A percentile compares a stretch with the other conserved stretches of the same genome.
Evolutionary conservation across 805 yeast species (phyloP).

Genomic region (Wickerhamomyces tratensis): DNA sequence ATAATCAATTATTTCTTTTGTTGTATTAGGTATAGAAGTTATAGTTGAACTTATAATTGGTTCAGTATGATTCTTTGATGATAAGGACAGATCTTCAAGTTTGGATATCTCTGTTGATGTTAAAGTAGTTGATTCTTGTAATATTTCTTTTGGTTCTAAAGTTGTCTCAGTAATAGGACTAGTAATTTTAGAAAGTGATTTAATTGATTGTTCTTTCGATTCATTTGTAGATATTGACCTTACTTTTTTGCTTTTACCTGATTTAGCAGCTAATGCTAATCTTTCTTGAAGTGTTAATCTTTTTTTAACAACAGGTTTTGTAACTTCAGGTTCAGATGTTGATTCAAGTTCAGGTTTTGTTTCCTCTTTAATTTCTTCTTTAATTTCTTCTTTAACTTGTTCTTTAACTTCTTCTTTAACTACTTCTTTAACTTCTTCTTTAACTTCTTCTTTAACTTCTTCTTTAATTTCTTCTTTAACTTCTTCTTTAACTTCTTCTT

Average conservation of each 20-base stretch:
- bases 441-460: too few species aligned
- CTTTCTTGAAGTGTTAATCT: conserved; percentile 78
- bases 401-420: too few species aligned
- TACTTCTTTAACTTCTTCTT: too few species aligned
- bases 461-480: too few species aligned
- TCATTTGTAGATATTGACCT: conserved; percentile 13
- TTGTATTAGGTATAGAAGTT: too few species aligned
- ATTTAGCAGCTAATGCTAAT: conserved; percentile 69
- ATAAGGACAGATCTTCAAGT: background rate
- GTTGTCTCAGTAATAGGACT: background rate
- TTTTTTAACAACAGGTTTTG: conserved; percentile 28
- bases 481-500: too few species aligned
- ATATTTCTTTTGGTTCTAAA: background rate
- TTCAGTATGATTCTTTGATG: conserved; percentile 1
- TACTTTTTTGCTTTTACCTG: conserved; percentile 21
- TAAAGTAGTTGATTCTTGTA: too few species aligned
- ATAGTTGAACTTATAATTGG: too few species aligned
- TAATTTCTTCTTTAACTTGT: background rate
- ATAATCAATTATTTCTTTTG: background rate
- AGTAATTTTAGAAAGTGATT: too few species aligned
- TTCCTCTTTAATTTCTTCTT: background rate
- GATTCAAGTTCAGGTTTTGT: background rate
- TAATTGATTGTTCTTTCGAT: background rate
- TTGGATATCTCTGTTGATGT: background rate
- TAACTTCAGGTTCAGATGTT: background rate